Conservation (phyloP, 2,329 filamentous ascomycete species). For the Corinectria fuckeliana region DNA sequence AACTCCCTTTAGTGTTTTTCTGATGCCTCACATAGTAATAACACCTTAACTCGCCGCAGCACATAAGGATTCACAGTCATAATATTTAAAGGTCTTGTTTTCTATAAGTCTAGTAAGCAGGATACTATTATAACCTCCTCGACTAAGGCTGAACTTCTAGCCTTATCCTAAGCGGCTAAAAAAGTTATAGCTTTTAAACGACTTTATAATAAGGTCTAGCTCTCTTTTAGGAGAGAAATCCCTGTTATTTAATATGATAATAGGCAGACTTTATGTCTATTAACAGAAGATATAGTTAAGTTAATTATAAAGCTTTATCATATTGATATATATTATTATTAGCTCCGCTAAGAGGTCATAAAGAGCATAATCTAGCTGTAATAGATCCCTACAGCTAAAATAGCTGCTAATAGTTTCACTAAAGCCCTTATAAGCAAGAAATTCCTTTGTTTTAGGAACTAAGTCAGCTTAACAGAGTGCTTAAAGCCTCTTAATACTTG, state of each 20-base stretch:
- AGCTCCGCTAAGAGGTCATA: no score
- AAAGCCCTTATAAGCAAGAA: not conserved
- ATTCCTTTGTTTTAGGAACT: not conserved
- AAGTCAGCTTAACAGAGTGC: no score
- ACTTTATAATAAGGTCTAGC: no score
- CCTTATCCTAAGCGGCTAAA: not conserved
- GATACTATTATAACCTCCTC: not conserved
- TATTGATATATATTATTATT: no score
- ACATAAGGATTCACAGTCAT: not conserved
- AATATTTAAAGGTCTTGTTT: not conserved
- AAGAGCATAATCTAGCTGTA: no score
- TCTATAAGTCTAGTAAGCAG: not conserved
- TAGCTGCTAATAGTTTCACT: not conserved
- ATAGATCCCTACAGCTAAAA: not conserved
- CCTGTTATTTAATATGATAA: no score
- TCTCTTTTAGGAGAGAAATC: no score
- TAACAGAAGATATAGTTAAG: no score
- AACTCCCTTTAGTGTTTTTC: not conserved
- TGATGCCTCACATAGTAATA: slow-evolving; percentile 1
- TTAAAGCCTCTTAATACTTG: no score
- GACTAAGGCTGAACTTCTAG: not conserved
- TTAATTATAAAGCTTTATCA: no score
- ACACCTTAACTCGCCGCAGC: not conserved
- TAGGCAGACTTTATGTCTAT: no score
- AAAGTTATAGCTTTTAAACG: no score